Percentiles rank a stretch among this genome's conserved stretches.
phyloP scores from a whole-genome alignment of 192 early-diverging fungal species.

The Ambispora gerdemannii region DNA sequence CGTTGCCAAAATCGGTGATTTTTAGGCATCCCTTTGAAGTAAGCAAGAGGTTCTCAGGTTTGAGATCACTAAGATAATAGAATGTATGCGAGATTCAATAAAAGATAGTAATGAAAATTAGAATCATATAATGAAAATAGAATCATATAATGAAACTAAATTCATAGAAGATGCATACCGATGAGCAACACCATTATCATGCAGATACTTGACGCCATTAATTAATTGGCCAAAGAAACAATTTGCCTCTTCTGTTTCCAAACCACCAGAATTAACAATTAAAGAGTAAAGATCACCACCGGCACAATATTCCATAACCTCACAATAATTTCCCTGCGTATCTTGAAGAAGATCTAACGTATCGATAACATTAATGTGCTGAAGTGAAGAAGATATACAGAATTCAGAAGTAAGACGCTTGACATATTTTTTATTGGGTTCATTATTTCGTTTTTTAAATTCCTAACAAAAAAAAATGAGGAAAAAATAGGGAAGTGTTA shows the following conservation, averaged over 20 bases:
- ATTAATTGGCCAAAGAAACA: conserved; percentile 79
- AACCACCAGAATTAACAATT: conserved; percentile 58
- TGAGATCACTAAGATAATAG: conserved; percentile 62
- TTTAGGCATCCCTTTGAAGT: conserved; percentile 64
- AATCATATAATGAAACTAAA: background rate
- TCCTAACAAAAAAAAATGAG: conserved; percentile 53
- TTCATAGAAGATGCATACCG: conserved; percentile 34
- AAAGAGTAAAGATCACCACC: conserved; percentile 76
- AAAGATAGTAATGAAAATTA: background rate
- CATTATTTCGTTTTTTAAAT: conserved; percentile 69
- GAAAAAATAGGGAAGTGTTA: conserved; percentile 42
- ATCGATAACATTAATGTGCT: conserved; percentile 74
- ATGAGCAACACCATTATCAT: conserved; percentile 77
- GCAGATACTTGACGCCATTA: conserved; percentile 72
- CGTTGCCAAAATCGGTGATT: conserved; percentile 85
- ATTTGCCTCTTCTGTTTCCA: conserved; percentile 49
- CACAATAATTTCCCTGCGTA: conserved; percentile 59
- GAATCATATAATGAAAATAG: conserved; percentile 5
- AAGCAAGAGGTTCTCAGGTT: conserved; percentile 82
- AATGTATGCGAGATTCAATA: too few relatives aligned
- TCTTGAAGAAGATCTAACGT: conserved; percentile 73
- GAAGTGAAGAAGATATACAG: conserved; percentile 74
- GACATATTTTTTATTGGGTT: conserved; percentile 51
- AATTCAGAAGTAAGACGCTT: conserved; percentile 67
- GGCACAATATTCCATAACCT: conserved; percentile 83